Base-by-base conservation (phyloP, 78 protist species). In the Dictyostelium citrinum region DNA sequence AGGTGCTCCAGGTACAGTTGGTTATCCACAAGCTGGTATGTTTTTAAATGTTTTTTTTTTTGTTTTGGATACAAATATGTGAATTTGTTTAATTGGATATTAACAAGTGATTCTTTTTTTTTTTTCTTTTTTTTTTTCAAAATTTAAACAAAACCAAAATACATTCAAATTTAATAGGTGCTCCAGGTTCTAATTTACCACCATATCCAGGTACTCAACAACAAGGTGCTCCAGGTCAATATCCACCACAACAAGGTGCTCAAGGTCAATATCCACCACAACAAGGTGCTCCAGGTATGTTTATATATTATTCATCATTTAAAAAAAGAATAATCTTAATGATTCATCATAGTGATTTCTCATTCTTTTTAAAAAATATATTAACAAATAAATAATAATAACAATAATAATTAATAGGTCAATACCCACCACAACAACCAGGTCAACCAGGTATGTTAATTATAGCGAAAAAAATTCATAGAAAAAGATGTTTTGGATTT, bases 211-310 rank as follows among this genome's bases (percentile, higher is more conserved):
- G 82, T 5, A 20, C 27, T 3, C 77, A 91, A 70, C 95, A 83
- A 79, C 95, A 80, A 72, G 95, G 90, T 35, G 85, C 95, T 51
- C 90, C 95, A 68, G 58, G 80, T 45, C 29, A 37, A 22, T 76
- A 70, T 27, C 92, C 71, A 67, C 72, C 92, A 41, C 61, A 71
- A 45, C 33, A 29, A 68, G 51, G 58, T 31, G 83, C 84, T 45
- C 86, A 85, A 61, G 46, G 84, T 67, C 29, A 35, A 20, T 76
- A 70, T 12, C 92, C 71, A 67, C 74, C 83, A 43, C 67, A 74
- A 55, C 22, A 11, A 72, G 61, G 88, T 31, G 83, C 94, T 46
- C 88, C 95, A 64, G 49, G 64, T 55, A 20, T 20, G 20, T 16
- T 49, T 49, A 10, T 49, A 16, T n/a, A 16, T 49, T 49, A 49